Percentiles rank a stretch among this genome's conserved stretches.
phyloP scores from a whole-genome alignment of 164 flowering plant species.

The Saururus chinensis region DNA sequence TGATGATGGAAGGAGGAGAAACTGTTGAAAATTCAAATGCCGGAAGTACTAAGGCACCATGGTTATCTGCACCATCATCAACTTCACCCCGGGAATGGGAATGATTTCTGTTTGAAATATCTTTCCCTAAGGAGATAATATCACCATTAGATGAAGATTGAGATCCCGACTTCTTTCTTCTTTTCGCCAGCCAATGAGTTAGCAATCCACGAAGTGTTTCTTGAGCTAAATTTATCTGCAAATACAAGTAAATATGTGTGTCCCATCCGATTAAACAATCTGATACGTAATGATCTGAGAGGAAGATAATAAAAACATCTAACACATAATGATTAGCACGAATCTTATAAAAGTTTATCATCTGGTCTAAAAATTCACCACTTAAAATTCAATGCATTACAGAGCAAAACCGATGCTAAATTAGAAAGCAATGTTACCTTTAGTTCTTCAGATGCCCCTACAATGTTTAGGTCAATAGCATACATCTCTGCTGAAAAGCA shows the following conservation, averaged over 20 bases:
- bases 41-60: slow-evolving; percentile 53
- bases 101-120: slow-evolving; percentile 35
- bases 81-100: slow-evolving; percentile 59
- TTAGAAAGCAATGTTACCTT: slow-evolving; percentile 43
- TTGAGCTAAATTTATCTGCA: slow-evolving; percentile 90
- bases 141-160: slow-evolving; percentile 73
- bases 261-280: not conserved
- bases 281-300: too few species aligned
- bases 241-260: not conserved
- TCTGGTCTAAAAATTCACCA: not conserved
- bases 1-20: slow-evolving; percentile 86
- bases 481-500: slow-evolving; percentile 99
- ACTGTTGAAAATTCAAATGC: slow-evolving; percentile 79
- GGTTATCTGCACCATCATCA: slow-evolving; percentile 68
- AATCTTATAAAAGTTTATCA: not conserved
- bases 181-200: slow-evolving; percentile 70
- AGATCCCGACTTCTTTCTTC: slow-evolving; percentile 56
- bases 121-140: slow-evolving; percentile 42
- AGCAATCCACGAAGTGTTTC: slow-evolving; percentile 91
- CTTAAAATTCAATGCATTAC: too few species aligned
- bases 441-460: slow-evolving; percentile 87
- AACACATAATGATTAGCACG: too few species aligned
- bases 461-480: slow-evolving; percentile 73
- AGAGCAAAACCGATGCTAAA: not conserved
- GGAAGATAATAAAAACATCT: too few species aligned